Evolutionary conservation across 805 yeast genomes (phyloP).

Genomic region (Grigorovia humatica): DNA sequence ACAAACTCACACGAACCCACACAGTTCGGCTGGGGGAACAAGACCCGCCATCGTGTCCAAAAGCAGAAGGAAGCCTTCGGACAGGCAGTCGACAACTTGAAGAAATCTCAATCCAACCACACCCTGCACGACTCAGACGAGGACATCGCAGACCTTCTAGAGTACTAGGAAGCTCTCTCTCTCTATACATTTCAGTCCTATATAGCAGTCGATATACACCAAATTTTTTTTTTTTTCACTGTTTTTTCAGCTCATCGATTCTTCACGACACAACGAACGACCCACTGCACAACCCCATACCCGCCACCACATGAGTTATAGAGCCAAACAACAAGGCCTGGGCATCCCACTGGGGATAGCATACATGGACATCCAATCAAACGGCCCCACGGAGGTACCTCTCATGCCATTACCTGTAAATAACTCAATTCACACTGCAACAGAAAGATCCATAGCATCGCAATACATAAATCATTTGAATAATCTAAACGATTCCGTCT

Average conservation of each 20-base stretch:
- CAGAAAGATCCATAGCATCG: conserved; percentile 43
- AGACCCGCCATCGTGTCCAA: conserved; percentile 51
- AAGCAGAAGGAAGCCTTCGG: conserved; percentile 46
- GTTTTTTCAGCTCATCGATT: background rate
- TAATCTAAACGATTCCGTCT: conserved; percentile 51
- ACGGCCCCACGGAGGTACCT: conserved; percentile 21
- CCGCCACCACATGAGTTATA: conserved; percentile 39
- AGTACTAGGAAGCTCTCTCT: conserved; percentile 31
- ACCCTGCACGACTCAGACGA: conserved; percentile 44
- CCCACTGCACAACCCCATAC: background rate
- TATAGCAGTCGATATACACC: too few species aligned
- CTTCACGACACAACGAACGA: background rate
- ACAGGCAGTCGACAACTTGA: conserved; percentile 35
- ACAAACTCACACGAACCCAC: conserved; percentile 22
- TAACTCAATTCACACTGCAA: conserved; percentile 38
- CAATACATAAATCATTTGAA: conserved; percentile 43
- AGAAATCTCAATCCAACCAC: conserved; percentile 26
- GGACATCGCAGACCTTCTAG: conserved; percentile 59
- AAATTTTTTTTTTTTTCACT: background rate
- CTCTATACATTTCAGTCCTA: too few species aligned
- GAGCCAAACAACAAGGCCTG: conserved; percentile 21
- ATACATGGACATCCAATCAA: conserved; percentile 41
- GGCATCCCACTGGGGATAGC: conserved; percentile 64
- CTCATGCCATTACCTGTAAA: conserved; percentile 50
- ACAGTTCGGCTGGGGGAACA: conserved; percentile 71